A percentile compares a stretch with the other conserved stretches of the same genome.
Conservation (phyloP, 2,329 filamentous ascomycete genomes). For the Fusarium papillatum region DNA sequence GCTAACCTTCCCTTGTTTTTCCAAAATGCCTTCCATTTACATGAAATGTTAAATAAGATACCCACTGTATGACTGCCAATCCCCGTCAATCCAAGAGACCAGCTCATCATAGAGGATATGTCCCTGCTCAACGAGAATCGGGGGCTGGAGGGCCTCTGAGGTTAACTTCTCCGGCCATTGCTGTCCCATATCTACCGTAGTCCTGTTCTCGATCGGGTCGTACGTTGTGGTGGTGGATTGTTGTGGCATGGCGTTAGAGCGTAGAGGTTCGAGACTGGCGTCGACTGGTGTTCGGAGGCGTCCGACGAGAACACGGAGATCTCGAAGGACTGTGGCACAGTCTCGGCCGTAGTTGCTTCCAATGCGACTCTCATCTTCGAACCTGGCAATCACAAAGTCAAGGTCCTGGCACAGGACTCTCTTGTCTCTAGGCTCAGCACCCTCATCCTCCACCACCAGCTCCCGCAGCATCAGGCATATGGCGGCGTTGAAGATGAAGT, state of each 20-base stretch:
- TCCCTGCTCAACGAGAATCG: slow-evolving; percentile 47
- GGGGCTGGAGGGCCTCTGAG: slow-evolving; percentile 37
- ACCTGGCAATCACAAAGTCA: slow-evolving; percentile 56
- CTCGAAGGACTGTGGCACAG: slow-evolving; percentile 54
- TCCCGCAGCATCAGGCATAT: slow-evolving; percentile 61
- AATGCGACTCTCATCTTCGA: slow-evolving; percentile 54
- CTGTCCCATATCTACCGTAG: slow-evolving; percentile 37
- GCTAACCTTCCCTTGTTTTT: background rate
- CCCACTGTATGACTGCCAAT: slow-evolving; percentile 49
- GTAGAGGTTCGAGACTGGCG: slow-evolving; percentile 9
- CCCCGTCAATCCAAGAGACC: slow-evolving; percentile 54
- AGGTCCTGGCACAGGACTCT: slow-evolving; percentile 48
- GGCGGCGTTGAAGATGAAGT: slow-evolving; percentile 65
- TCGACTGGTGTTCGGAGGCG: slow-evolving; percentile 46
- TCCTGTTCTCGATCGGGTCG: slow-evolving; percentile 32
- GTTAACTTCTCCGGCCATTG: slow-evolving; percentile 37
- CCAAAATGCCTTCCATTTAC: background rate
- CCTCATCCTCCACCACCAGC: slow-evolving; percentile 49
- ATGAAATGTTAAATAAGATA: slow-evolving; percentile 38
- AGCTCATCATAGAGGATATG: slow-evolving; percentile 52
- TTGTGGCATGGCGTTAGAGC: slow-evolving; percentile 17
- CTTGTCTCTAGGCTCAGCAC: slow-evolving; percentile 43
- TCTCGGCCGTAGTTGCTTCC: slow-evolving; percentile 55
- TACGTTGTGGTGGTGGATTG: slow-evolving; percentile 28
- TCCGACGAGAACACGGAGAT: slow-evolving; percentile 53